A percentile compares a stretch with the other conserved stretches of the same genome.
phyloP scores from a whole-genome alignment of 176 grass and related monocot genomes.

The Stipa capillata region DNA sequence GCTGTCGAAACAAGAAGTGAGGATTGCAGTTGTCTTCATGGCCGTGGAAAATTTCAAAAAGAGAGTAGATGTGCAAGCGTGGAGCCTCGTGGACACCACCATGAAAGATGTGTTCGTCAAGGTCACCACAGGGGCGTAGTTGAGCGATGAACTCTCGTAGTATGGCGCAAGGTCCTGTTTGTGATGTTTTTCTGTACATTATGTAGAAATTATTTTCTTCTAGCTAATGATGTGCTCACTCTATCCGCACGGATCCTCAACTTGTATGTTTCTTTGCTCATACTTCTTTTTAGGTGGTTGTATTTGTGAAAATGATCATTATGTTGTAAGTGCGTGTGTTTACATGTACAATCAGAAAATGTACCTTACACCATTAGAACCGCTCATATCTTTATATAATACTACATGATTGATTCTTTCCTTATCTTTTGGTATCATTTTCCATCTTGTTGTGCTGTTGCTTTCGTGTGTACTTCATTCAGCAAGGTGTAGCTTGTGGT shows the following conservation, averaged over 20 bases:
- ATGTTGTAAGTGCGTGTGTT: background rate
- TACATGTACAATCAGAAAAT: background rate
- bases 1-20: conserved; percentile 34
- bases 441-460: background rate
- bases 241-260: background rate
- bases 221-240: background rate
- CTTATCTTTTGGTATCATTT: background rate
- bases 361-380: background rate
- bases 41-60: conserved; percentile 36
- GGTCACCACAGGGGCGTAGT: conserved; percentile 46
- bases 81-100: conserved; percentile 50
- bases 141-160: conserved; percentile 24
- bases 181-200: background rate
- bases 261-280: background rate
- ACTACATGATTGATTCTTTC: background rate
- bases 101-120: conserved; percentile 74
- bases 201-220: background rate
- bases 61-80: conserved; percentile 40
- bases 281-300: background rate
- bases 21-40: conserved; percentile 53
- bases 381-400: background rate
- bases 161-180: background rate
- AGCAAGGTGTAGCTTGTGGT: background rate
- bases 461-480: background rate
- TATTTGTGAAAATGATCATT: background rate